Base-by-base conservation (phyloP, 2,329 filamentous ascomycete genomes). In the Penicillium sp. region DNA sequence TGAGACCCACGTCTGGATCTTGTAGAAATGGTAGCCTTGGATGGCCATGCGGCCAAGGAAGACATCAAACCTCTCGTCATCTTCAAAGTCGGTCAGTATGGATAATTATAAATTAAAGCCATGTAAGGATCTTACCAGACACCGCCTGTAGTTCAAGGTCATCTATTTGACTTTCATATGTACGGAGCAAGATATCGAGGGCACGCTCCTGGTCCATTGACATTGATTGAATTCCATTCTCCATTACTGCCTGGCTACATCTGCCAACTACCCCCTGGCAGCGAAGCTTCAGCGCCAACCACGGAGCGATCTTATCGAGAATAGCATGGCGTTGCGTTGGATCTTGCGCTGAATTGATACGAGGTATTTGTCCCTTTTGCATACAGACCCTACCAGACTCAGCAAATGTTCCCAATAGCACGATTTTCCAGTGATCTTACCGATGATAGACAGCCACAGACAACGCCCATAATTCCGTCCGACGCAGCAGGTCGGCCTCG, bases 381-480 rank as follows among this genome's bases (percentile, higher is more conserved):
- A 72, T 53, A 43, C 74, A 77, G 3, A 72, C 64, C 13, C 76
- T 78, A 45, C 11, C 4, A 41, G 3, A 21, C 13, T 41, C 19
- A 41, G 11, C 41, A 8, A 31, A 29, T 14, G 5, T 29, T 49
- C 16, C 8, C 16, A 31, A 31, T 1, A 2, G 16, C 35, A n/a
- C 35, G 10, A 24, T 11, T n/a, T 6, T 11, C 5, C n/a, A 5
- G 29, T 14, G 29, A 53, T 14, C 65, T 49, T 61, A 77, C 75
- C 70, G 66, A 56, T 78, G 73, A 56, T 78, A 77, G 1, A 72
- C 67, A 37, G 77, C 65, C 8, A 77, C 64, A 50, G 73, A 73
- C 54, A 75, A 73, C 5, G 73, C 73, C 76, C 76, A 77, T 0
- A 77, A 63, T 39, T 77, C 73, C 0, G 75, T 72, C 1, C 74